phyloP scores from a whole-genome alignment of 2,329 filamentous ascomycete genomes.

The Aurifilum marmelostoma region DNA sequence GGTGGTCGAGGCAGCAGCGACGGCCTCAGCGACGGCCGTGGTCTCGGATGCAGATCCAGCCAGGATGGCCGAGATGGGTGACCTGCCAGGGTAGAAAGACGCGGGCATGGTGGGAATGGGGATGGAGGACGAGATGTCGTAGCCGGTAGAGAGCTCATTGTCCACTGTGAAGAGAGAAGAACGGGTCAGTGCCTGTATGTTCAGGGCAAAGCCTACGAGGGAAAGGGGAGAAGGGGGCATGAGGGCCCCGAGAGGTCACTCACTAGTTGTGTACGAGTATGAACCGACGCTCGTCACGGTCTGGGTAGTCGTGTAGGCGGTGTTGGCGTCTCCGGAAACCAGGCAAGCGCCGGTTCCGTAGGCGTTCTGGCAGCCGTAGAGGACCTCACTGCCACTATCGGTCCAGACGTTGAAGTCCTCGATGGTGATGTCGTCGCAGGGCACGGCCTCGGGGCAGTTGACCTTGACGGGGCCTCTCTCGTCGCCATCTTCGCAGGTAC shows the following conservation, averaged over 20 bases:
- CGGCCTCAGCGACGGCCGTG: conserved; percentile 11
- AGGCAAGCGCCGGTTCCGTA: conserved; percentile 32
- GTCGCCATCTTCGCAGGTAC: conserved; percentile 52
- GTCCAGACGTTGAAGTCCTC: conserved; percentile 58
- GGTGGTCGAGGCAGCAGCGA: neutral
- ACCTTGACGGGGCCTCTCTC: conserved; percentile 57
- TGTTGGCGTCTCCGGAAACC: conserved; percentile 21
- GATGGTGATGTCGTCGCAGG: conserved; percentile 56
- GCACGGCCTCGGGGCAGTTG: conserved; percentile 51
- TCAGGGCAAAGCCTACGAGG: neutral
- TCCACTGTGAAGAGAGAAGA: conserved; percentile 11
- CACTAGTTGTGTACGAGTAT: conserved; percentile 32
- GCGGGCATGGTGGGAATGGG: conserved; percentile 28
- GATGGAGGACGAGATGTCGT: conserved; percentile 23
- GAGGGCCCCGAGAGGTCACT: conserved; percentile 1
- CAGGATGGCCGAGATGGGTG: conserved; percentile 26
- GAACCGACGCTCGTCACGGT: conserved; percentile 28
- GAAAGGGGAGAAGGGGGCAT: neutral
- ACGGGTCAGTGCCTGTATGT: conserved; percentile 1
- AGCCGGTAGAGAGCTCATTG: conserved; percentile 25
- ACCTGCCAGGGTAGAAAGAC: conserved; percentile 26
- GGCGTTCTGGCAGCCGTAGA: conserved; percentile 29
- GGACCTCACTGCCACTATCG: conserved; percentile 44
- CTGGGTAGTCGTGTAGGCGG: conserved; percentile 30
- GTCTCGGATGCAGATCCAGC: conserved; percentile 13